These are phyloP conservation scores for Hyaloscypha bicolor DNA, from an alignment of 495 filamentous ascomycete species.

Conservation along the genomic window DNA sequence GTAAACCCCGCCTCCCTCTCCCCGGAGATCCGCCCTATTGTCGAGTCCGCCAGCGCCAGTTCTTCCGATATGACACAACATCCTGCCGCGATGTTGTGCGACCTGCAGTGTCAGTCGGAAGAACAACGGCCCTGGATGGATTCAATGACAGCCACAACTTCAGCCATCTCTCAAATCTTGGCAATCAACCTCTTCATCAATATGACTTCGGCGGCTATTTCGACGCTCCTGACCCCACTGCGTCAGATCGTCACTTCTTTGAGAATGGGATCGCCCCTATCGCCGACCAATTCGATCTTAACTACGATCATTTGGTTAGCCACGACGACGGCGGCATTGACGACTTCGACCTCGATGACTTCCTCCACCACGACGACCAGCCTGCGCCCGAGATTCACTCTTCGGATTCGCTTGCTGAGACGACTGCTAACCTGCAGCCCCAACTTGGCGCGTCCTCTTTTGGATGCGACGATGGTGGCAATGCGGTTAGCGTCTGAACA, in stretches of 20 bases:
- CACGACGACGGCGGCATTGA: constrained; percentile 65
- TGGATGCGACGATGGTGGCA: constrained; percentile 88
- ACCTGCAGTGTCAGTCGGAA: constrained; percentile 98
- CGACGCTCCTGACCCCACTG: constrained; percentile 69
- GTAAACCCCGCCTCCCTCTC: constrained; percentile 59
- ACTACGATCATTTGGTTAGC: constrained; percentile 85
- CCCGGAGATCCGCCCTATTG: constrained; percentile 48
- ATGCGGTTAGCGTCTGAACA: constrained; percentile 68
- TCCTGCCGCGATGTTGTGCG: constrained; percentile 99
- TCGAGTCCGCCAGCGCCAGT: constrained; percentile 53
- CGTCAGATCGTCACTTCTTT: constrained; percentile 74
- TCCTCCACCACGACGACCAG: constrained; percentile 48
- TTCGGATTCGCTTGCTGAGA: constrained; percentile 52
- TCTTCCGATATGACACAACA: constrained; percentile 97
- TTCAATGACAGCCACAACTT: constrained; percentile 45
- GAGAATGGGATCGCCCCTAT: constrained; percentile 76
- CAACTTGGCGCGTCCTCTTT: constrained; percentile 85
- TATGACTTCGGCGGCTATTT: constrained; percentile 69
- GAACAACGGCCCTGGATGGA: constrained; percentile 59
- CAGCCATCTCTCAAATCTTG: constrained; percentile 50
- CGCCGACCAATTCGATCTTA: constrained; percentile 64
- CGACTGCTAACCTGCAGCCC: constrained; percentile 78
- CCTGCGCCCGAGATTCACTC: constrained; percentile 37
- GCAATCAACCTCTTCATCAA: constrained; percentile 62
- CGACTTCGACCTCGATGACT: constrained; percentile 56